These are phyloP conservation scores for Plasmopara viticola DNA, from an alignment of 352 stramenopile genomes.

Conservation along the genomic window DNA sequence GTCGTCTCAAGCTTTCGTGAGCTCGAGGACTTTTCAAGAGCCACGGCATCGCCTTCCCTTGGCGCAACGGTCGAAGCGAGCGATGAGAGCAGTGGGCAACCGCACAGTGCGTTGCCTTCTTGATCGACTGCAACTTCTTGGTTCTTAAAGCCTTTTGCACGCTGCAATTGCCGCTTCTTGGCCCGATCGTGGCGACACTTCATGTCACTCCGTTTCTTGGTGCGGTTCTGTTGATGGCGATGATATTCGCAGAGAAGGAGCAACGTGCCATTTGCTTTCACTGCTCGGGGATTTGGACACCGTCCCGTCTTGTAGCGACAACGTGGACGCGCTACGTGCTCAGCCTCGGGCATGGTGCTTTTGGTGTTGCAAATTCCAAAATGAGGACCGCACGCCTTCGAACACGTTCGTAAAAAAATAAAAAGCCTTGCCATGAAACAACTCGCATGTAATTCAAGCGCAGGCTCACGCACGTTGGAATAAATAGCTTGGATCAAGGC, in stretches of 20 bases:
- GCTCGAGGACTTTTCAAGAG: slow-evolving; percentile 1
- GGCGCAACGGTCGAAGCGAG: slow-evolving; percentile 14
- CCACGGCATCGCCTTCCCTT: slow-evolving; percentile 6
- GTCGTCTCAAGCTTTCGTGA: slow-evolving; percentile 5
- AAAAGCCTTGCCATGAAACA: slow-evolving; percentile 5
- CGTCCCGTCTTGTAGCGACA: slow-evolving; percentile 82
- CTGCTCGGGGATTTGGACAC: slow-evolving; percentile 57
- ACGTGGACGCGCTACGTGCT: slow-evolving; percentile 7
- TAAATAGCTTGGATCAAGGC: slow-evolving; percentile 19
- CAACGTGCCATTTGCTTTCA: slow-evolving; percentile 69
- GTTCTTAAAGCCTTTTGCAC: slow-evolving; percentile 19
- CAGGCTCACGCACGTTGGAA: slow-evolving; percentile 10
- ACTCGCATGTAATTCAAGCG: slow-evolving; percentile 1
- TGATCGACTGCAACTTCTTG: slow-evolving; percentile 1
- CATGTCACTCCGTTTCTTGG: slow-evolving; percentile 81
- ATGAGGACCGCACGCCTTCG: slow-evolving; percentile 1
- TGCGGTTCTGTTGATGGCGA: slow-evolving; percentile 78
- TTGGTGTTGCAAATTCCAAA: slow-evolving; percentile 17
- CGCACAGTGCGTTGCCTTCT: background rate
- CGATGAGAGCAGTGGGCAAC: background rate
- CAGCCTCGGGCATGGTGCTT: background rate
- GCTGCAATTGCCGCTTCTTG: slow-evolving; percentile 43
- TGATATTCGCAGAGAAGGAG: slow-evolving; percentile 80
- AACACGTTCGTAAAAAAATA: background rate
- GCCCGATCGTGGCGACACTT: slow-evolving; percentile 67